These are phyloP conservation scores for Trypanosoma lewisi DNA, from an alignment of 208 protist species.

Conservation along the genomic window DNA sequence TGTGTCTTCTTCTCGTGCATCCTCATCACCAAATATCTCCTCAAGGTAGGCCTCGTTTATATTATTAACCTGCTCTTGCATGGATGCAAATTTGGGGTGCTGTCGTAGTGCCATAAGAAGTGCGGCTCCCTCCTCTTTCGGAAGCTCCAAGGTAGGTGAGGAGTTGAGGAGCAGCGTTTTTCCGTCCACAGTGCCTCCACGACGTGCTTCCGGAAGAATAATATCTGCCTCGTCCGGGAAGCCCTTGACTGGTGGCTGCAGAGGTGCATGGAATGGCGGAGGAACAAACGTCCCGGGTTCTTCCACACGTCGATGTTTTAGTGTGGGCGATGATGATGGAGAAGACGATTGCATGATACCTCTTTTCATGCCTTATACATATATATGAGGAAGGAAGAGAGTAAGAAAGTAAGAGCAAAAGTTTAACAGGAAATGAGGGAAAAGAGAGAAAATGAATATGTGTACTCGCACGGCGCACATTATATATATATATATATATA, in stretches of 20 bases:
- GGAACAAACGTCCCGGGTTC: conserved; percentile 13
- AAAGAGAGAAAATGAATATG: too few species aligned
- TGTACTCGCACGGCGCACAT: too few species aligned
- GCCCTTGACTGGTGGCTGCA: conserved; percentile 14
- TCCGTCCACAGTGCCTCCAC: not conserved
- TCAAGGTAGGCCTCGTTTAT: conserved; percentile 20
- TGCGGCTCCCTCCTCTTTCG: conserved; percentile 3
- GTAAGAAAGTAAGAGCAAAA: not conserved
- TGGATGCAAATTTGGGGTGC: conserved; percentile 12
- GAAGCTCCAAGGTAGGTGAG: conserved; percentile 26
- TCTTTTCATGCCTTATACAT: not conserved
- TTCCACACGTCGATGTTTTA: conserved; percentile 11
- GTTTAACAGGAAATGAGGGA: too few species aligned
- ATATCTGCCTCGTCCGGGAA: conserved; percentile 21
- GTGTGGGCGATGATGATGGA: conserved; percentile 1
- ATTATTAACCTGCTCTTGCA: conserved; percentile 6
- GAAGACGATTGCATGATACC: not conserved
- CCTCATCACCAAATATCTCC: conserved; percentile 32
- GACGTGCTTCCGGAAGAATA: conserved; percentile 3
- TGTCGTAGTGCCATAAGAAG: conserved; percentile 13
- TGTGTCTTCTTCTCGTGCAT: conserved; percentile 41
- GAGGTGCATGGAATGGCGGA: conserved; percentile 17
- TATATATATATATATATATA: too few species aligned
- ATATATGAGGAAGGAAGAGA: not conserved
- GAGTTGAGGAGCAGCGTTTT: conserved; percentile 24